Evolutionary conservation across 352 stramenopile species (phyloP).

Genomic region (Stramenopiles sp.): DNA sequence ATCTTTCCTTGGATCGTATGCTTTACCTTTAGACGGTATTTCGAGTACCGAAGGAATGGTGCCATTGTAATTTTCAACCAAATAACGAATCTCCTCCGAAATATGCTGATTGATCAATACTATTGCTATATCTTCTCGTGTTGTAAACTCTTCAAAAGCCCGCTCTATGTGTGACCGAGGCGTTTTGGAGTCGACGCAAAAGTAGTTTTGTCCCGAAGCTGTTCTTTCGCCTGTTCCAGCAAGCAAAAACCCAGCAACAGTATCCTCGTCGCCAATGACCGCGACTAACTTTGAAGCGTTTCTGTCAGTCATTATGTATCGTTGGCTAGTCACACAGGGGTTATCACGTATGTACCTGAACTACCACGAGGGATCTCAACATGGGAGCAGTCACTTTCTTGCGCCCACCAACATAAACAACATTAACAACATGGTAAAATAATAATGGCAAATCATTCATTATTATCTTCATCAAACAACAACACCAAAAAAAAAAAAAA

Average conservation of each 20-base stretch:
- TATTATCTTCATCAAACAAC: too few relatives aligned
- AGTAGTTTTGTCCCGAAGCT: slow-evolving; percentile 81
- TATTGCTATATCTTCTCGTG: slow-evolving; percentile 86
- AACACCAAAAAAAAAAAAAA: too few relatives aligned
- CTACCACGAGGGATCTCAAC: too few relatives aligned
- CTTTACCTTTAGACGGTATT: slow-evolving; percentile 62
- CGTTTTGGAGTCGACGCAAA: slow-evolving; percentile 80
- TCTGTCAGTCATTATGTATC: too few relatives aligned
- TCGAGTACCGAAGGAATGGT: slow-evolving; percentile 95
- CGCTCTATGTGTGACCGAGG: slow-evolving; percentile 64
- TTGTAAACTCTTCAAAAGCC: slow-evolving; percentile 72
- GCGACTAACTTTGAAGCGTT: slow-evolving; percentile 56
- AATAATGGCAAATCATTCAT: too few relatives aligned
- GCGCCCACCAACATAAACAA: too few relatives aligned
- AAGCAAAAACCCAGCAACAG: slow-evolving; percentile 91
- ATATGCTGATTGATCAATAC: slow-evolving; percentile 98
- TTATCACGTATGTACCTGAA: too few relatives aligned
- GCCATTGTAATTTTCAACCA: slow-evolving; percentile 91
- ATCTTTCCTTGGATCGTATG: slow-evolving; percentile 91
- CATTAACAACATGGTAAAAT: too few relatives aligned
- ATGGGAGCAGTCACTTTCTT: too few relatives aligned
- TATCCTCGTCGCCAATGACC: slow-evolving; percentile 81
- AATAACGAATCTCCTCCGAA: slow-evolving; percentile 89
- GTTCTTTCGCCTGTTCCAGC: slow-evolving; percentile 83
- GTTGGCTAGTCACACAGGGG: too few relatives aligned